Conservation (phyloP, 148 eudicot species). For the Amaranthus hypochondriacus region DNA sequence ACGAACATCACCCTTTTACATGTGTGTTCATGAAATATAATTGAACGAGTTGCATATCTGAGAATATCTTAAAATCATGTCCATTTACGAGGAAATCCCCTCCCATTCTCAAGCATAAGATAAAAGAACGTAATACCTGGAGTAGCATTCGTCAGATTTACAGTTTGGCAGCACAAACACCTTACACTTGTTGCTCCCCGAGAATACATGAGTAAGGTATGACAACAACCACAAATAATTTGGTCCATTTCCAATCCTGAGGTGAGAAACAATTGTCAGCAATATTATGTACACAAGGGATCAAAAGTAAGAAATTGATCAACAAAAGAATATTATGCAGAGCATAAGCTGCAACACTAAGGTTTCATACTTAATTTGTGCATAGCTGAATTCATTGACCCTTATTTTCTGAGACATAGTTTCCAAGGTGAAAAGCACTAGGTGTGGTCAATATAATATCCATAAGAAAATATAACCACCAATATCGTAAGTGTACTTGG, state of each 20-base stretch:
- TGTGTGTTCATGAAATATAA: too few species aligned
- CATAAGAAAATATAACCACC: too few species aligned
- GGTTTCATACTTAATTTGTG: too few species aligned
- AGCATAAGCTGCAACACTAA: neutral
- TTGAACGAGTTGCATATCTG: too few species aligned
- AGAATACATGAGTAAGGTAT: slow-evolving; percentile 64
- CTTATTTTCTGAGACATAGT: too few species aligned
- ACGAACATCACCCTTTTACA: too few species aligned
- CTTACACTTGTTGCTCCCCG: slow-evolving; percentile 81
- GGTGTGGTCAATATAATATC: too few species aligned
- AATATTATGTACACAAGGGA: neutral
- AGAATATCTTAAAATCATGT: neutral
- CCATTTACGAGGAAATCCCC: neutral
- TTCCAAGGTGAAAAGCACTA: too few species aligned
- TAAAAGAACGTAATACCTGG: slow-evolving; percentile 27
- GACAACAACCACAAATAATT: slow-evolving; percentile 71
- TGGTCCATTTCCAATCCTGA: slow-evolving; percentile 65
- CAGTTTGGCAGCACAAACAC: slow-evolving; percentile 75
- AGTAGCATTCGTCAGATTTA: slow-evolving; percentile 37
- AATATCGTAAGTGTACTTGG: too few species aligned
- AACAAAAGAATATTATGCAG: neutral
- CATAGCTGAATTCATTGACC: too few species aligned
- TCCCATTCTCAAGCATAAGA: neutral
- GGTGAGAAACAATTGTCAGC: neutral
- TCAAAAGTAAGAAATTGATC: too few species aligned